phyloP scores from a whole-genome alignment of 441 rosid species.

The Populus trichocarpa region DNA sequence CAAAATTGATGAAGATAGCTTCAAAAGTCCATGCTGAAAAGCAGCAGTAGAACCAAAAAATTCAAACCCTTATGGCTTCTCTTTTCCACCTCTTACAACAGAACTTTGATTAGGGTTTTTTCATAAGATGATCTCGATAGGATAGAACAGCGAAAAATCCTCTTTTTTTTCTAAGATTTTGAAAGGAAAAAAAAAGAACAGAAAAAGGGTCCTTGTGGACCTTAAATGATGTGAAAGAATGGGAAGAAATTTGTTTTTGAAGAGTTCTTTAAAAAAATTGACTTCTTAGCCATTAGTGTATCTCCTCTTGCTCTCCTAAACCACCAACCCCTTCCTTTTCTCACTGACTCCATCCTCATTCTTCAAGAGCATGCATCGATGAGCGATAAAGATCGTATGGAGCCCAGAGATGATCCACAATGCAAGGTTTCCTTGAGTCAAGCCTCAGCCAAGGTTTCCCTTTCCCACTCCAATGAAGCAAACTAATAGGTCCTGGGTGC shows the following conservation, averaged over 20 bases:
- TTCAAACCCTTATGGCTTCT: background rate
- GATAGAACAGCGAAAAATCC: background rate
- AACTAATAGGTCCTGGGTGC: slow-evolving; percentile 61
- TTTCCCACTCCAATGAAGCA: slow-evolving; percentile 74
- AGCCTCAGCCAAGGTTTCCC: slow-evolving; percentile 70
- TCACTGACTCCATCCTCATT: slow-evolving; percentile 4
- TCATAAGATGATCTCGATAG: background rate
- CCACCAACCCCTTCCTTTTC: background rate
- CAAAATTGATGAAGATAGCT: background rate
- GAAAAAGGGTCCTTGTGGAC: background rate
- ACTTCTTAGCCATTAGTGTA: background rate
- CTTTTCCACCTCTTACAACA: slow-evolving; percentile 1
- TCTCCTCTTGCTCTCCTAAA: background rate
- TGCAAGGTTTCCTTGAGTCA: slow-evolving; percentile 55
- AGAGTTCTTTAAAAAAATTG: background rate
- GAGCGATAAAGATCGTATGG: slow-evolving; percentile 59
- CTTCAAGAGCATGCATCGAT: slow-evolving; percentile 33
- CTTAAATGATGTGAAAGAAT: background rate
- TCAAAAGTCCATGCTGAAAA: background rate
- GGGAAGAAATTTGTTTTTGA: background rate
- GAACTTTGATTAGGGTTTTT: background rate
- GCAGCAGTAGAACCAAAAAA: background rate
- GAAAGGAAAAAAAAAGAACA: background rate
- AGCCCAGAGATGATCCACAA: slow-evolving; percentile 62
- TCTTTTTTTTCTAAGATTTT: background rate